These are phyloP conservation scores for Avena atlantica DNA, from an alignment of 176 grass and related monocot species.

Conservation along the genomic window DNA sequence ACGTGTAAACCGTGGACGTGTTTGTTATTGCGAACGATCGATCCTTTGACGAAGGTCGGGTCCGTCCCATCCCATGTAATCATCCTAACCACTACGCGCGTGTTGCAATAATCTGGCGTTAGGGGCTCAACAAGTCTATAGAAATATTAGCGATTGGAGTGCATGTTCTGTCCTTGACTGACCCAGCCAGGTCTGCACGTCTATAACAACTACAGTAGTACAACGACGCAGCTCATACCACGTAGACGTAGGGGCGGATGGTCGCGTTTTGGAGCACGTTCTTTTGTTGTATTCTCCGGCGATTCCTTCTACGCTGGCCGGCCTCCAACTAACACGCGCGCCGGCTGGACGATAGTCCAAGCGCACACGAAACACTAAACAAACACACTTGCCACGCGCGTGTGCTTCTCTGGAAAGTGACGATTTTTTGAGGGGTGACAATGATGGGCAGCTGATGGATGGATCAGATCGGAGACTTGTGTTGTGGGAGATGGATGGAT, in stretches of 20 bases:
- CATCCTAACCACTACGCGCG: not conserved
- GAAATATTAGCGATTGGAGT: not conserved
- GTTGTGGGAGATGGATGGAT: constrained; percentile 19
- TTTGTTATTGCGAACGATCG: not conserved
- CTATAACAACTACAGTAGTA: not conserved
- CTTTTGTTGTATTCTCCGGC: not conserved
- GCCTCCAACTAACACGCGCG: constrained; percentile 14
- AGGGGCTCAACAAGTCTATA: too few relatives aligned
- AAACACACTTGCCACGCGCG: not conserved
- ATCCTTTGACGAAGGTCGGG: not conserved
- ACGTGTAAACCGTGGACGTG: not conserved
- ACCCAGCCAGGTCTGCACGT: not conserved
- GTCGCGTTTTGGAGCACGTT: constrained; percentile 14
- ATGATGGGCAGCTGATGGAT: not conserved
- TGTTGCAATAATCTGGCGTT: not conserved
- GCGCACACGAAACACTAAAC: constrained; percentile 30
- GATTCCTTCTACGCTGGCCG: not conserved
- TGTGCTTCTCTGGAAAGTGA: constrained; percentile 29
- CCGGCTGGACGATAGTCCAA: not conserved
- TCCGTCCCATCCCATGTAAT: not conserved
- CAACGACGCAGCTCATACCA: not conserved
- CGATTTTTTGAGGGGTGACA: not conserved
- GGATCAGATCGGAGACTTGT: constrained; percentile 8
- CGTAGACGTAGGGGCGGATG: not conserved
- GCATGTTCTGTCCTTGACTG: not conserved